These are phyloP conservation scores for Curvularia hawaiiensis DNA, from an alignment of 2,329 filamentous ascomycete species.

Conservation along the genomic window DNA sequence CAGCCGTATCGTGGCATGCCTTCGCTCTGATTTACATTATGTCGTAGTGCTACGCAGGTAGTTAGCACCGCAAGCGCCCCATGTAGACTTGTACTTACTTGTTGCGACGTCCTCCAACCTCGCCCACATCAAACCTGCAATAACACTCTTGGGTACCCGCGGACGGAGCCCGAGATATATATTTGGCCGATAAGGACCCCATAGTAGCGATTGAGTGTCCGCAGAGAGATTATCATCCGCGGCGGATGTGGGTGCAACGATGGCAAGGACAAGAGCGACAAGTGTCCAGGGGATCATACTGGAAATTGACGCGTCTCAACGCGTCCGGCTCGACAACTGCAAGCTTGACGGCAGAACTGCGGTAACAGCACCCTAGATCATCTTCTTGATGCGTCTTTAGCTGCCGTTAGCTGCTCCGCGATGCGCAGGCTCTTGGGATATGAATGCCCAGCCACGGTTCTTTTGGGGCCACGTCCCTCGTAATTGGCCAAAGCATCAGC, in stretches of 20 bases:
- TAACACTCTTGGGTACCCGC: constrained; percentile 76
- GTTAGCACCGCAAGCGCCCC: constrained; percentile 12
- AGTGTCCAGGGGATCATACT: constrained; percentile 30
- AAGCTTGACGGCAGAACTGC: constrained; percentile 13
- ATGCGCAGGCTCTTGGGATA: constrained; percentile 10
- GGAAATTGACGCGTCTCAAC: constrained; percentile 13
- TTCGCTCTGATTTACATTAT: constrained; percentile 92
- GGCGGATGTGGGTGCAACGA: constrained; percentile 19
- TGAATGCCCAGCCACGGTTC: constrained; percentile 7
- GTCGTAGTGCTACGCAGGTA: constrained; percentile 65
- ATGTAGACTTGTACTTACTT: constrained; percentile 59
- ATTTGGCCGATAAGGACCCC: constrained; percentile 94
- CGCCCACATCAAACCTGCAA: constrained; percentile 85
- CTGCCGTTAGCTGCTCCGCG: constrained; percentile 9
- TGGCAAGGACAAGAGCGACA: constrained; percentile 22
- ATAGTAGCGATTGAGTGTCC: constrained; percentile 81
- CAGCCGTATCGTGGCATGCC: constrained; percentile 94
- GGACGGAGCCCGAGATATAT: constrained; percentile 90
- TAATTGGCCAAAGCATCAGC: constrained; percentile 8
- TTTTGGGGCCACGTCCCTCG: constrained; percentile 5
- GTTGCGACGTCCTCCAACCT: constrained; percentile 78
- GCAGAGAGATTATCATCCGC: constrained; percentile 19
- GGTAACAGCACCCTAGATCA: constrained; percentile 8
- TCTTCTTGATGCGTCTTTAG: constrained; percentile 11
- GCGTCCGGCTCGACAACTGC: constrained; percentile 9